A percentile compares a stretch with the other conserved stretches of the same genome.
These are phyloP conservation scores for Sarocladium brachiariae DNA, from an alignment of 2,329 filamentous ascomycete genomes.

Conservation along the genomic window DNA sequence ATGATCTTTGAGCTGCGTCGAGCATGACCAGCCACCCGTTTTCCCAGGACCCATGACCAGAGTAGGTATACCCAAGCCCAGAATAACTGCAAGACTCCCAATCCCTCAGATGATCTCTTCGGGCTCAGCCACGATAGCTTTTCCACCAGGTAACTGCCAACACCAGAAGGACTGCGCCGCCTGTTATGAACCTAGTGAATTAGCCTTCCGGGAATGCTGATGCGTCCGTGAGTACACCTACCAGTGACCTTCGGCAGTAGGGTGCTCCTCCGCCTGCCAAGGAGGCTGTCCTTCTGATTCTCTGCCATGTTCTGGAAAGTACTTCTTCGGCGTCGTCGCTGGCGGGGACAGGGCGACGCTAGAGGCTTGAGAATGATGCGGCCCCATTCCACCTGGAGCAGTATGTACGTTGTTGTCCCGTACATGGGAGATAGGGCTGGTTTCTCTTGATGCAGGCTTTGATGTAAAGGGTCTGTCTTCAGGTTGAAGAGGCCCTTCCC, in stretches of 20 bases:
- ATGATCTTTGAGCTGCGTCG: neutral
- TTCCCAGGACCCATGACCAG: neutral
- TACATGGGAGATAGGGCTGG: too few species aligned
- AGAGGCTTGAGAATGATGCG: conserved; percentile 1
- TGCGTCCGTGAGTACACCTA: neutral
- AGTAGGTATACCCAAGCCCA: conserved; percentile 9
- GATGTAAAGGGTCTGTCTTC: conserved; percentile 31
- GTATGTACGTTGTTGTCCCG: conserved; percentile 7
- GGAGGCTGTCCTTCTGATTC: neutral
- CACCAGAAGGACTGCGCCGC: conserved; percentile 19
- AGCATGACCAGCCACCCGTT: too few species aligned
- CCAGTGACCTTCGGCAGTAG: neutral
- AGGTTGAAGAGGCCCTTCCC: conserved; percentile 30
- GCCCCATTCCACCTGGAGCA: neutral
- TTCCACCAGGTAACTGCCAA: conserved; percentile 22
- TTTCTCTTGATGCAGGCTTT: conserved; percentile 24
- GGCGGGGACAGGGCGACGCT: conserved; percentile 1
- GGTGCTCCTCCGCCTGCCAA: neutral
- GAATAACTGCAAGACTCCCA: neutral
- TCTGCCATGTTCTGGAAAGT: neutral
- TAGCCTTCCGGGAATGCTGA: neutral
- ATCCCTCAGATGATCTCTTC: conserved; percentile 8
- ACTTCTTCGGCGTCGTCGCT: neutral
- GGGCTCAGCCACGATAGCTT: conserved; percentile 11
- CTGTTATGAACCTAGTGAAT: conserved; percentile 17